Evolutionary conservation across 345 rosid genomes (phyloP).

Genomic region (Acer campestre): DNA sequence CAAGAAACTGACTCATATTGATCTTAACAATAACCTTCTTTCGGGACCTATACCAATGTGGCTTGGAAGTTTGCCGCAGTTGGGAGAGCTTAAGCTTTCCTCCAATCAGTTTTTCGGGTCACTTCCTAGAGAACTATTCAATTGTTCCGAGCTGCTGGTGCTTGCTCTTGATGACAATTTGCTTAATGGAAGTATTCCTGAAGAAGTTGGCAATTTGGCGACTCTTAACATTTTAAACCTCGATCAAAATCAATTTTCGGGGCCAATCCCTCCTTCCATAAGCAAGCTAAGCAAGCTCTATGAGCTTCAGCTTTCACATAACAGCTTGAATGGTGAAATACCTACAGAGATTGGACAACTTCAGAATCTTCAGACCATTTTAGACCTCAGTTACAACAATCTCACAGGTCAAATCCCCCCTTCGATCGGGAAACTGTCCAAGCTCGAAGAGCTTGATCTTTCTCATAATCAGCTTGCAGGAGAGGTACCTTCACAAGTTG

Average conservation of each 20-base stretch:
- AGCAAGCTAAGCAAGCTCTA: constrained; percentile 76
- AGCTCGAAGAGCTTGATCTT: constrained; percentile 80
- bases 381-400: constrained; percentile 80
- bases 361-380: constrained; percentile 71
- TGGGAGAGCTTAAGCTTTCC: constrained; percentile 88
- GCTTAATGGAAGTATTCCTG: constrained; percentile 65
- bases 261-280: constrained; percentile 59
- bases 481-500: constrained; percentile 63
- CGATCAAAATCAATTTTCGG: constrained; percentile 58
- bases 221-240: constrained; percentile 73
- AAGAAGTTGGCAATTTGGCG: constrained; percentile 58
- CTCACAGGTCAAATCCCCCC: constrained; percentile 70
- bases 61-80: constrained; percentile 63
- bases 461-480: constrained; percentile 79
- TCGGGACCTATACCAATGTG: constrained; percentile 73
- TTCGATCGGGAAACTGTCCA: constrained; percentile 60
- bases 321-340: constrained; percentile 67
- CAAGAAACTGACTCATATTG: constrained; percentile 75
- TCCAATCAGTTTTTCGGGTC: constrained; percentile 64
- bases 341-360: constrained; percentile 79
- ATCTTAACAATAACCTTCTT: constrained; percentile 78
- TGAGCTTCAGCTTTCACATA: constrained; percentile 69
- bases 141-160: constrained; percentile 68
- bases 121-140: constrained; percentile 66
- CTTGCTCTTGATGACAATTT: constrained; percentile 68